Evolutionary conservation across 1,139 yeast species (phyloP).

Genomic region (Debaryomycetaceae sp.): DNA sequence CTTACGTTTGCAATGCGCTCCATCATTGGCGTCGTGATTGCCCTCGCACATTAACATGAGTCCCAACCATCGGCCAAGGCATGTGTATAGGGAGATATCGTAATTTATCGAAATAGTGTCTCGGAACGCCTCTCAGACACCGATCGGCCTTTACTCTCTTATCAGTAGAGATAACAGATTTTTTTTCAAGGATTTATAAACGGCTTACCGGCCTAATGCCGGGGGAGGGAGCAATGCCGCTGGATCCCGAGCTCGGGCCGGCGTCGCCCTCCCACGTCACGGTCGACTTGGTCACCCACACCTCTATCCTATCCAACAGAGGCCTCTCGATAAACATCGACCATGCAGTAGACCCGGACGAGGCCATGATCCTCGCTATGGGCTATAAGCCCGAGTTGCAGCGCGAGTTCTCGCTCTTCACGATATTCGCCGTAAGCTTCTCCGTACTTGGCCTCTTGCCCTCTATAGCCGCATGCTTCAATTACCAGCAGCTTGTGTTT

Average conservation of each 20-base stretch:
- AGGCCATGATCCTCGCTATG: slow-evolving; percentile 48
- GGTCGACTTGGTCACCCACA: slow-evolving; percentile 29
- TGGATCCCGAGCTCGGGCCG: slow-evolving; percentile 7
- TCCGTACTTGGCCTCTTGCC: slow-evolving; percentile 66
- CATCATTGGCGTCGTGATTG: no score
- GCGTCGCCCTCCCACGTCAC: slow-evolving; percentile 26
- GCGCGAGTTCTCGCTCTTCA: slow-evolving; percentile 53
- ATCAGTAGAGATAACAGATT: no score
- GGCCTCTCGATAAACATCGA: slow-evolving; percentile 31
- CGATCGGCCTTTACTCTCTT: no score
- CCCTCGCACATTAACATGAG: no score
- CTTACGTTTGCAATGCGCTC: no score
- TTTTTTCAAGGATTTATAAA: no score
- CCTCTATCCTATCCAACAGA: slow-evolving; percentile 30
- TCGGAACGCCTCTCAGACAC: no score
- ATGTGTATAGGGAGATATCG: no score
- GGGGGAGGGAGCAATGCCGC: not conserved
- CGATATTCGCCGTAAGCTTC: slow-evolving; percentile 60
- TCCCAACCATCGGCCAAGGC: no score
- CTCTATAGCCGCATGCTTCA: slow-evolving; percentile 50
- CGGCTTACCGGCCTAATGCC: not conserved
- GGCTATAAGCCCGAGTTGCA: slow-evolving; percentile 70
- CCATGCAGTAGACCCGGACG: slow-evolving; percentile 40
- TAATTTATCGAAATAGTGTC: no score
- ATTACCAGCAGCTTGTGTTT: slow-evolving; percentile 40